Base-by-base conservation (phyloP, 164 flowering plant genomes). In the Annona cherimola region DNA sequence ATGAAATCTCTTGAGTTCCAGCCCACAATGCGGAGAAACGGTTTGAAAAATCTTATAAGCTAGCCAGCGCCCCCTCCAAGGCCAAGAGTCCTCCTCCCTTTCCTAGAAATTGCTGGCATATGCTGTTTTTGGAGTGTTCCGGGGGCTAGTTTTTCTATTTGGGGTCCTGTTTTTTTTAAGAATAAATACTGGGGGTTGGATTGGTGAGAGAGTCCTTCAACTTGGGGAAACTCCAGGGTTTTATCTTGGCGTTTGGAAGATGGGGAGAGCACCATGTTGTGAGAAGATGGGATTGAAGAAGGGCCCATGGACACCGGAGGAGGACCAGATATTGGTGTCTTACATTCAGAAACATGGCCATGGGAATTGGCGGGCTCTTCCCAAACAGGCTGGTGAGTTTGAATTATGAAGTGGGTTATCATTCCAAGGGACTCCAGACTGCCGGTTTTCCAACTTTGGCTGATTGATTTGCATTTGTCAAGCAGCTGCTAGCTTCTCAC, bases 231-330 rank as follows among this genome's bases (percentile, higher is more conserved):
- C 20, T 2, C 26, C 50, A 6, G 40, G 7, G 68, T 14, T 18
- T 19, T 2, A 41, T 11, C 57, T 2, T 11, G 44, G 11, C 2
- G 1, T 63, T 16, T 11, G 66, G 61, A 83, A 74, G 68, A 89
- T 89, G 89, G 88, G 46, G 74, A 83, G 92, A 81, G 86, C 87
- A 76, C 91, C 94, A 2, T 86, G 89, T 74, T 86, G 90, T 74
- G 88, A 88, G 83, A 84, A 86, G 79, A 83, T 85, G 88, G 92
- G 92, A 44, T 69, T 89, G 81, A 89, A 83, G 86, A 89, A 79
- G 69, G 93, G 93, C 12, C 93, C 93, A 12, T 89, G 93, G 95
- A 78, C 89, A 12, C 75, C 82, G 14, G 90, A 90, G 73, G 95
- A 90, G 79, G 94, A 90, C 77, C 84, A 79, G 45, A 75, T 80